Percentiles rank a stretch among this genome's conserved stretches.
Evolutionary conservation across 306 rosid genomes (phyloP).

Genomic region (Ormosia semicastrata): DNA sequence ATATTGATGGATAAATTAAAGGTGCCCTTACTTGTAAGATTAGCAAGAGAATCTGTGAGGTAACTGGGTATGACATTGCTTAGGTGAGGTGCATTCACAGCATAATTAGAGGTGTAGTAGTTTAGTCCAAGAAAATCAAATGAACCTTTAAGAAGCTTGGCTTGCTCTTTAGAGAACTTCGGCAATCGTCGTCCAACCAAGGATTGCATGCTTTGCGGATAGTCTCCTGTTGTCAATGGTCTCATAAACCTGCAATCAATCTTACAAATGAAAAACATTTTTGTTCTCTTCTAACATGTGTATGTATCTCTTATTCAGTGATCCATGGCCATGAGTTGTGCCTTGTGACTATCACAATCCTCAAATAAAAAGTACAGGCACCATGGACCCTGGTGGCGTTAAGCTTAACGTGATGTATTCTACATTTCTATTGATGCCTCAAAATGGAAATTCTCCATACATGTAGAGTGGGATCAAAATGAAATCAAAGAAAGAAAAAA

Average conservation of each 20-base stretch:
- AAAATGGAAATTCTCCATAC: too few relatives aligned
- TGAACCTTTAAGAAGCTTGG: conserved; percentile 38
- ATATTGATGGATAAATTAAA: neutral
- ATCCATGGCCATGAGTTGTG: neutral
- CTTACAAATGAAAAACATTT: neutral
- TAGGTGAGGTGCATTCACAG: conserved; percentile 1
- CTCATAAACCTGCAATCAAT: conserved; percentile 38
- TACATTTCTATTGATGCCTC: too few relatives aligned
- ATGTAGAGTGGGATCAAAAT: too few relatives aligned
- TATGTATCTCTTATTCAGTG: neutral
- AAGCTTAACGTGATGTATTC: too few relatives aligned
- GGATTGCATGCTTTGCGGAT: conserved; percentile 49
- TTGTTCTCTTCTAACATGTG: neutral
- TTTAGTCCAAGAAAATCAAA: conserved; percentile 56
- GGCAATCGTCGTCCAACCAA: conserved; percentile 47
- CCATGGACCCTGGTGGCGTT: too few relatives aligned
- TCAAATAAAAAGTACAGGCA: too few relatives aligned
- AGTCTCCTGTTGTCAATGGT: conserved; percentile 48
- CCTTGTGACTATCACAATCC: too few relatives aligned
- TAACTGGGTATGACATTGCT: conserved; percentile 15
- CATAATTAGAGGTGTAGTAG: conserved; percentile 46
- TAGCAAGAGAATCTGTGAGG: conserved; percentile 32
- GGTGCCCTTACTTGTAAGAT: conserved; percentile 14
- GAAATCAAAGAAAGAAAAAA: too few relatives aligned
- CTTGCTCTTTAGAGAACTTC: conserved; percentile 33